phyloP scores from a whole-genome alignment of 257 asterid species.

The Solanum ahanhuiri region DNA sequence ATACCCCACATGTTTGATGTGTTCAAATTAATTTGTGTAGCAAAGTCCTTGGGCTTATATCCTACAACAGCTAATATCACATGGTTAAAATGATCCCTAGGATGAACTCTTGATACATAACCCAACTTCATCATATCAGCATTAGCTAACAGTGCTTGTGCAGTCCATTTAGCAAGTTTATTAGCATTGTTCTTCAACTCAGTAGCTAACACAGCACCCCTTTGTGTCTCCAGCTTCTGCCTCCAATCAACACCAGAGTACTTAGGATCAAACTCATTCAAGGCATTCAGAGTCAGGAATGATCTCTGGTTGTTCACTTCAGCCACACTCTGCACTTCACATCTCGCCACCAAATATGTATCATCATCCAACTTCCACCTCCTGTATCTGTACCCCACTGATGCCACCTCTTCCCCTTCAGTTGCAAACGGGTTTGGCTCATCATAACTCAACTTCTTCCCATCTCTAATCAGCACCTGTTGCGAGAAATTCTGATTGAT shows the following conservation, averaged over 20 bases:
- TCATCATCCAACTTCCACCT: conserved; percentile 93
- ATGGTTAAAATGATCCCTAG: conserved; percentile 84
- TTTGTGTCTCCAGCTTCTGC: conserved; percentile 92
- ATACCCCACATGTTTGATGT: conserved; percentile 99
- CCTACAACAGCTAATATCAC: conserved; percentile 95
- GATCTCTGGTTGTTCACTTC: conserved; percentile 78
- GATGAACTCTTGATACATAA: conserved; percentile 92
- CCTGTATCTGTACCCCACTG: conserved; percentile 88
- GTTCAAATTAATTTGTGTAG: conserved; percentile 76
- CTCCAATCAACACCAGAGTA: conserved; percentile 95
- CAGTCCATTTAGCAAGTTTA: conserved; percentile 95
- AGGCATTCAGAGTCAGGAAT: conserved; percentile 64
- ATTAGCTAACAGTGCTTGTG: conserved; percentile 78
- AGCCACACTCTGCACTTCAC: conserved; percentile 91
- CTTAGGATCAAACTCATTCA: conserved; percentile 95
- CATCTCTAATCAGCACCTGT: conserved; percentile 84
- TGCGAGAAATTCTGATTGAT: conserved; percentile 94
- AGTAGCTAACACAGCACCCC: conserved; percentile 97
- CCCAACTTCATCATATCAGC: conserved; percentile 99
- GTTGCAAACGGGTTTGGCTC: conserved; percentile 88
- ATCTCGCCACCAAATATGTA: conserved; percentile 65
- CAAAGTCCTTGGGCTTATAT: conserved; percentile 86
- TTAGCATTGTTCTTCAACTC: conserved; percentile 93
- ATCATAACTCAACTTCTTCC: conserved; percentile 68
- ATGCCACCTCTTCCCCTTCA: conserved; percentile 96